phyloP scores from a whole-genome alignment of 2,329 filamentous ascomycete genomes.

The Cladophialophora bantiana region DNA sequence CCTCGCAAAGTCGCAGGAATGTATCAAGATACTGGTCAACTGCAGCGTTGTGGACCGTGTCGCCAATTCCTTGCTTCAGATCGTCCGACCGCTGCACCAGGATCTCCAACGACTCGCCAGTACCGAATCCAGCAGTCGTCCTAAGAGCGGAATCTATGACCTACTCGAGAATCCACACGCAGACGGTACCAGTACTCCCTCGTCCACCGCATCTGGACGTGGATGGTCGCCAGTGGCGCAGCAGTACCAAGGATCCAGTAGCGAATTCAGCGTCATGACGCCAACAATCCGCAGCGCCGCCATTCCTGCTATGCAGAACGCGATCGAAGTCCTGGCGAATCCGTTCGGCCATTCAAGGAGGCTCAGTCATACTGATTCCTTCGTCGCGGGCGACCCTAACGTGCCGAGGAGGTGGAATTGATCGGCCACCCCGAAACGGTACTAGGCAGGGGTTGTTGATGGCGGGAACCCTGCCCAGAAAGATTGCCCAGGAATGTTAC shows the following conservation, averaged over 20 bases:
- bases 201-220: neutral
- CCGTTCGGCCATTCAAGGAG: conserved; percentile 18
- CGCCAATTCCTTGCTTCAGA: conserved; percentile 23
- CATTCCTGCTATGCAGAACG: conserved; percentile 21
- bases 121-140: neutral
- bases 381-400: conserved; percentile 12
- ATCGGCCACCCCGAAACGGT: neutral
- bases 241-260: neutral
- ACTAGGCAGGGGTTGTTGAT: neutral
- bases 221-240: neutral
- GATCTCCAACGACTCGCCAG: conserved; percentile 21
- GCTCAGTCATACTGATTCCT: conserved; percentile 5
- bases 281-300: conserved; percentile 14
- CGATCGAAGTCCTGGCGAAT: conserved; percentile 21
- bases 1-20: conserved; percentile 19
- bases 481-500: neutral
- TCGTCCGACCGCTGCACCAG: conserved; percentile 25
- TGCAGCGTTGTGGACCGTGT: conserved; percentile 24
- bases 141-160: conserved; percentile 18
- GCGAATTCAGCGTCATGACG: neutral
- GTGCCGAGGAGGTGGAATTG: conserved; percentile 20
- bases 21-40: conserved; percentile 22
- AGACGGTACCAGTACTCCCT: neutral
- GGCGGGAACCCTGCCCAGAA: neutral
- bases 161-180: conserved; percentile 17